These are phyloP conservation scores for Podospora didyma DNA, from an alignment of 495 filamentous ascomycete genomes.

Conservation along the genomic window DNA sequence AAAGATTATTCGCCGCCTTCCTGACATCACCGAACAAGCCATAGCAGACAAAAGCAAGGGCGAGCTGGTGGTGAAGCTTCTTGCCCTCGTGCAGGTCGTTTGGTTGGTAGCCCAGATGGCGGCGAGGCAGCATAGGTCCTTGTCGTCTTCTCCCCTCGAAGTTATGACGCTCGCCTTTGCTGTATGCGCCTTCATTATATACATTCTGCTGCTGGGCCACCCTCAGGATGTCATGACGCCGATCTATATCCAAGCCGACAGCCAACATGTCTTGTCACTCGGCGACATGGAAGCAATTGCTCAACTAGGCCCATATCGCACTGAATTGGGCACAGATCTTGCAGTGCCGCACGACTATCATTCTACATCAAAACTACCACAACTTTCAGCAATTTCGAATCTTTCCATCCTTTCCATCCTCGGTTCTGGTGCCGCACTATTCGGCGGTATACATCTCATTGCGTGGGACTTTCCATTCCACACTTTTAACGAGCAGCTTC, in stretches of 20 bases:
- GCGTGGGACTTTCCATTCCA: neutral
- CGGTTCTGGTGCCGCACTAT: neutral
- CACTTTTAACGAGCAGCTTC: neutral
- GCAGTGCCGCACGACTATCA: neutral
- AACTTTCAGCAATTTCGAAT: neutral
- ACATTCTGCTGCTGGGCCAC: neutral
- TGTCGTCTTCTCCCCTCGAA: neutral
- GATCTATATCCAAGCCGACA: neutral
- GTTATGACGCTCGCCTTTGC: neutral
- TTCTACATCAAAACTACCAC: neutral
- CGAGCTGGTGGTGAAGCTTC: neutral
- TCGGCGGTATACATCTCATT: neutral
- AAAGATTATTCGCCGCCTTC: neutral
- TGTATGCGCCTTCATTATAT: neutral
- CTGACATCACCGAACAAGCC: neutral
- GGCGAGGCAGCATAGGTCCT: neutral
- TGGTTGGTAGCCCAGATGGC: neutral
- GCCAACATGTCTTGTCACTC: neutral
- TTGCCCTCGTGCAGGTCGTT: neutral
- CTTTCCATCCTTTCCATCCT: neutral
- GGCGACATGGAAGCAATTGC: neutral
- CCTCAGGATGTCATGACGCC: neutral
- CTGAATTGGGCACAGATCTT: neutral
- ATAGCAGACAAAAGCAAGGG: neutral
- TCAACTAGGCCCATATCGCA: neutral